Conservation (phyloP, 352 stramenopile species). For the Pythium rhizo-oryzae region DNA sequence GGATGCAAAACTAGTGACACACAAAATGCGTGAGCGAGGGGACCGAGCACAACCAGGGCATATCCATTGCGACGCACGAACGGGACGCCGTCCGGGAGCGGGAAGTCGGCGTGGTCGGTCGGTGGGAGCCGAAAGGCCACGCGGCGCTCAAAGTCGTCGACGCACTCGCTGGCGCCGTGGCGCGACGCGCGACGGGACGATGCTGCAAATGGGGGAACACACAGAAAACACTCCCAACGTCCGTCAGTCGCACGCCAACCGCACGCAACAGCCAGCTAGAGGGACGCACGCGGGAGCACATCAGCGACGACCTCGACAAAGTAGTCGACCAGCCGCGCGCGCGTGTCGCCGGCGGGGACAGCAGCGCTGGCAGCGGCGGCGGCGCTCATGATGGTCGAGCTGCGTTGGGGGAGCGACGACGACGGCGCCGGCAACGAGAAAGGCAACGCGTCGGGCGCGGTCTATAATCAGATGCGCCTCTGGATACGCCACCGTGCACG, state of each 20-base stretch:
- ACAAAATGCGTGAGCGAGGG: not conserved
- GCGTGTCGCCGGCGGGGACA: not conserved
- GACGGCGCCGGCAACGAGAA: no score
- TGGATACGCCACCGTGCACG: not conserved
- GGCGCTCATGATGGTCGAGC: not conserved
- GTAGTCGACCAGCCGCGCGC: slow-evolving; percentile 68
- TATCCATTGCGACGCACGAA: slow-evolving; percentile 42
- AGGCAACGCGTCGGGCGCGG: no score
- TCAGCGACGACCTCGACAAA: slow-evolving; percentile 72
- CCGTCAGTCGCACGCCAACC: not conserved
- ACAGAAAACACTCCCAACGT: no score
- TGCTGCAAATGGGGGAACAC: not conserved
- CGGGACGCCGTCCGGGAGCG: slow-evolving; percentile 63
- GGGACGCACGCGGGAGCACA: slow-evolving; percentile 26
- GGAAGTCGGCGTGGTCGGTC: slow-evolving; percentile 59
- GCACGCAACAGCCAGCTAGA: not conserved
- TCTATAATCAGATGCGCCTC: not conserved
- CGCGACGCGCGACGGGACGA: not conserved
- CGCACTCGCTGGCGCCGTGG: slow-evolving; percentile 22
- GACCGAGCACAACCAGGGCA: not conserved
- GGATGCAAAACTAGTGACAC: slow-evolving; percentile 67
- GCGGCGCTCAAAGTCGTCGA: slow-evolving; percentile 47
- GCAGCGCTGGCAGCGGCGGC: not conserved
- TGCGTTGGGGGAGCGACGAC: no score
- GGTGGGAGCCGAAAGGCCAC: slow-evolving; percentile 49